Percentiles rank a stretch among this genome's conserved stretches.
These are phyloP conservation scores for Exsudoporus frostii DNA, from an alignment of 768 basidiomycete genomes.

Conservation along the genomic window DNA sequence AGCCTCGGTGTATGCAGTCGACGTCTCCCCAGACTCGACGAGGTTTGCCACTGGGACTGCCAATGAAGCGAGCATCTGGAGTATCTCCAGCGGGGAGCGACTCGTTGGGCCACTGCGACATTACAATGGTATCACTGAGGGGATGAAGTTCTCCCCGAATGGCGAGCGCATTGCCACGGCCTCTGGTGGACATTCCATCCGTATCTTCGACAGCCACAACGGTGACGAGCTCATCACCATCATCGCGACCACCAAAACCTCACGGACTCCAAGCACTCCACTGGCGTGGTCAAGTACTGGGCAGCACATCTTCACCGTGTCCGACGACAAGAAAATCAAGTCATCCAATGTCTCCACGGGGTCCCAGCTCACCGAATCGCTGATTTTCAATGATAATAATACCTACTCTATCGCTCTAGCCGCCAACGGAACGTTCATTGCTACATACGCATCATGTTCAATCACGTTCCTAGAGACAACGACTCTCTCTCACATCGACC, in stretches of 20 bases:
- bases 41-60: neutral
- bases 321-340: neutral
- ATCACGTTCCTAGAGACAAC: neutral
- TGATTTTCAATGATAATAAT: accelerated
- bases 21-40: neutral
- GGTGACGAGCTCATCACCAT: neutral
- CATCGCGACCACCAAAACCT: no score
- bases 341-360: neutral
- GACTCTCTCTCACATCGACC: neutral
- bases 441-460: neutral
- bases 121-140: neutral
- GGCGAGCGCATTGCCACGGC: neutral
- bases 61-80: neutral
- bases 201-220: neutral
- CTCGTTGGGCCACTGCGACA: neutral
- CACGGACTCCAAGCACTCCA: no score
- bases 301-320: neutral
- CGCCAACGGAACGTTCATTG: neutral
- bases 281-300: neutral
- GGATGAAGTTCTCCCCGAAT: neutral
- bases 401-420: neutral
- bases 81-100: neutral
- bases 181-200: neutral
- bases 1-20: neutral
- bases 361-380: neutral